Evolutionary conservation across 257 asterid species (phyloP), one percentile per base, ranked within the genome.

Genomic region (Dorcoceras hygrometricum): DNA sequence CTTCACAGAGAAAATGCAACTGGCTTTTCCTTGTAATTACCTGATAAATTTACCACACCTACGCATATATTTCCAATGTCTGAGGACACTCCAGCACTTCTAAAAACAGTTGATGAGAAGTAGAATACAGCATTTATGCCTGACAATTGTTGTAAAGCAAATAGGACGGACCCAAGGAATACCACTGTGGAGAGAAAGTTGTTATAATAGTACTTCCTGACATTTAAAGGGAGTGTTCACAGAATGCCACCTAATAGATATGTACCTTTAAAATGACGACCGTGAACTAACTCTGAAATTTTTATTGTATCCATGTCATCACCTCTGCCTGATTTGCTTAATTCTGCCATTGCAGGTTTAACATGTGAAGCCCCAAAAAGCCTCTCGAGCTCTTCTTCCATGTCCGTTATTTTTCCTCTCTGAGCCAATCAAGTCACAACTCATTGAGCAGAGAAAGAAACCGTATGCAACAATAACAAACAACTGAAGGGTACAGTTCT

Each of bases 41-140:
- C 98, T 82, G 89, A 76, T 68, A 89, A 70, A 71, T 89, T 92
- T 75, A 89, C 84, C 62, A 87, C 56, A 71, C 98, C 98, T 2
- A 92, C 83, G 22, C 89, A 84, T 55, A 88, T 82, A 78, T 89
- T 92, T 77, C 89, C 97, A 32, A 77, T 59, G 58, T 92, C 96
- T 48, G 97, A 81, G 75, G 98, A 86, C 54, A 92, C 95, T 64
- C 95, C 98, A 74, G 93, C 97, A 66, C 84, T 84, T 75, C n/a
- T 87, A 71, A 92, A 92, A 55, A 89, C 95, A 51, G 95, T 82
- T 61, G 98, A 92, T 68, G 98, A 92, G 84, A 92, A 92, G 81
- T 81, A 92, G 78, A 92, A 92, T 28, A 92, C 95, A n/a, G 98
- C 96, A 79, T 92, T 92, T 79, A 92, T 89, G 60, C 98, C 98